A percentile compares a stretch with the other conserved stretches of the same genome.
These are phyloP conservation scores for Auxenochlorella pyrenoidosa DNA, from an alignment of 139 green algal genomes.

Conservation along the genomic window DNA sequence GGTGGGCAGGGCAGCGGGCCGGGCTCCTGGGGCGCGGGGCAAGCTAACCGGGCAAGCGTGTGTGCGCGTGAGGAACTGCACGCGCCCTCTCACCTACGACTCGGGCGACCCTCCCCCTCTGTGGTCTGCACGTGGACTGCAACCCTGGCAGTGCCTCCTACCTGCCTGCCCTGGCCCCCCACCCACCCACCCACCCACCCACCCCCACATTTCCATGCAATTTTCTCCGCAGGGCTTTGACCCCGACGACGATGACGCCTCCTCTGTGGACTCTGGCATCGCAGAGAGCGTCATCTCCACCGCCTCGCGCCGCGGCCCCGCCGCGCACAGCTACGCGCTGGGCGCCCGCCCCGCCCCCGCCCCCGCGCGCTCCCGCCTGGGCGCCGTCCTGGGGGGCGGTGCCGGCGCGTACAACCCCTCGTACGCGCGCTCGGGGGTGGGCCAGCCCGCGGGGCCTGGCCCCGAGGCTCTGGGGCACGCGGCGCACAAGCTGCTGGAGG, in stretches of 20 bases:
- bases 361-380: not conserved
- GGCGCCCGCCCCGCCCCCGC: slow-evolving; percentile 2
- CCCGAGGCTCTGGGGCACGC: not conserved
- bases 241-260: slow-evolving; percentile 8
- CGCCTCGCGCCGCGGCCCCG: not conserved
- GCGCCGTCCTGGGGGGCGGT: slow-evolving; percentile 13
- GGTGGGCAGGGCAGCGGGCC: not conserved
- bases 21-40: no score
- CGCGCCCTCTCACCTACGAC: no score
- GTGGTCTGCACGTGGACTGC: no score
- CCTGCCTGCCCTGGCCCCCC: no score
- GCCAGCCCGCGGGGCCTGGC: not conserved
- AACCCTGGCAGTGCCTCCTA: no score
- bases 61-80: no score
- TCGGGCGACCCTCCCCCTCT: no score
- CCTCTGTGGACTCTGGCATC: slow-evolving; percentile 27
- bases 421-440: not conserved
- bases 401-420: not conserved
- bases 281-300: slow-evolving; percentile 15
- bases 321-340: not conserved
- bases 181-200: no score
- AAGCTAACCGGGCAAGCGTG: no score
- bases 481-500: slow-evolving; percentile 24
- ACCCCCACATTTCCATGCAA: no score
- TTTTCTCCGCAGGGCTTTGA: slow-evolving; percentile 4